A percentile compares a stretch with the other conserved stretches of the same genome.
phyloP scores from a whole-genome alignment of 2,329 filamentous ascomycete genomes.

The Periglandula ipomoeae region DNA sequence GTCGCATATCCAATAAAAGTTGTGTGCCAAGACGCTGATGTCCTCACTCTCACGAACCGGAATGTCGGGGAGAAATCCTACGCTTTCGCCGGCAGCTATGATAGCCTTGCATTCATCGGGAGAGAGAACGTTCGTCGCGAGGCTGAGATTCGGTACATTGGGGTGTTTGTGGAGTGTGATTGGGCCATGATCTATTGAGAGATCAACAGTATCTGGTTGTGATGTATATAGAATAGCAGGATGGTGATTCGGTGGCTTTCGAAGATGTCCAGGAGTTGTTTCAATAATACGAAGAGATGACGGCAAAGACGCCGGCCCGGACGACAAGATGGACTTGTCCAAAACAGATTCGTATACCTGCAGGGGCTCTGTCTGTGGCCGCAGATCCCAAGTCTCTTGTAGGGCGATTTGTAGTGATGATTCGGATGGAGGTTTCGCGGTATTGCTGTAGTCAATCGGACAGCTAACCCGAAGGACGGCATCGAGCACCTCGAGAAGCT shows the following conservation, averaged over 20 bases:
- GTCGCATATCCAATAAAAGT: constrained; percentile 66
- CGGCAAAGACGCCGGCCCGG: constrained; percentile 20
- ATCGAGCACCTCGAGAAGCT: constrained; percentile 53
- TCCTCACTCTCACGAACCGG: constrained; percentile 58
- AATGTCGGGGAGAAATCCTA: constrained; percentile 59
- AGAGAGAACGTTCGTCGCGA: constrained; percentile 52
- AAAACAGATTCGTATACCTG: constrained; percentile 48
- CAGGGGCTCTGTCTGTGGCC: constrained; percentile 29
- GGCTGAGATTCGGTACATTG: constrained; percentile 49
- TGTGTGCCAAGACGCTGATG: constrained; percentile 58
- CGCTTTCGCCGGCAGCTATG: constrained; percentile 55
- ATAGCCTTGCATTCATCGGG: constrained; percentile 55
- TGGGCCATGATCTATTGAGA: constrained; percentile 33
- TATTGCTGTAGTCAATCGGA: constrained; percentile 41
- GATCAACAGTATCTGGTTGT: constrained; percentile 43
- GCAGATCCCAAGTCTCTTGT: constrained; percentile 53
- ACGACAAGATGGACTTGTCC: constrained; percentile 43
- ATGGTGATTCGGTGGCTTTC: constrained; percentile 61
- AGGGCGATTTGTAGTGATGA: constrained; percentile 43
- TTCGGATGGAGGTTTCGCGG: constrained; percentile 18
- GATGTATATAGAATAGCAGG: constrained; percentile 57
- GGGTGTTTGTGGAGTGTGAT: constrained; percentile 53
- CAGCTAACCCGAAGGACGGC: constrained; percentile 55
- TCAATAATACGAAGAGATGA: constrained; percentile 47
- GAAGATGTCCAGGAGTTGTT: constrained; percentile 46